Conservation (phyloP, 345 rosid genomes). For the Eutrema japonicum region DNA sequence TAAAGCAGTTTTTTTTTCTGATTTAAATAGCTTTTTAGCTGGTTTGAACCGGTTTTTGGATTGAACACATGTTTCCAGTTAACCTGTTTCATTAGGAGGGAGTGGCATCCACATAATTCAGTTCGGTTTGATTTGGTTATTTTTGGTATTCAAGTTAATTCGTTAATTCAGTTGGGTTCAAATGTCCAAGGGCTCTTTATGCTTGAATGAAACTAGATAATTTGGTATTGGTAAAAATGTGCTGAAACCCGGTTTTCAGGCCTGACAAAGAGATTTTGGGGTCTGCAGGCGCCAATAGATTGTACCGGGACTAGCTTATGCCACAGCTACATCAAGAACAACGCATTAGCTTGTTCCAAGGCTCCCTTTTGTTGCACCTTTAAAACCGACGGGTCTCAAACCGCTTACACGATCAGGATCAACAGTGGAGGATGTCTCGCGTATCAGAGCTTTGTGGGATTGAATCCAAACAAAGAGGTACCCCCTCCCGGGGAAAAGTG, state of each 20-base stretch:
- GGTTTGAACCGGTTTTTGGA: not conserved
- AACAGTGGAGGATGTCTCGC: conserved; percentile 54
- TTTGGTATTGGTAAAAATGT: conserved; percentile 21
- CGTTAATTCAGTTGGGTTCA: not conserved
- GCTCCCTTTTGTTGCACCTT: conserved; percentile 56
- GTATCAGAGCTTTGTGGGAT: conserved; percentile 48
- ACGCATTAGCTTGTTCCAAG: conserved; percentile 43
- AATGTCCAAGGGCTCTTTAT: not conserved
- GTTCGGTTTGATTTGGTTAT: not conserved
- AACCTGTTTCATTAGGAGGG: not conserved
- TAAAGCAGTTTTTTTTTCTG: not conserved
- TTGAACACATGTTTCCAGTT: not conserved
- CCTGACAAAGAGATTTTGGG: conserved; percentile 42
- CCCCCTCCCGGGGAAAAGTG: conserved; percentile 38
- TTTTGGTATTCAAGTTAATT: not conserved
- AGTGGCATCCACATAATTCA: not conserved
- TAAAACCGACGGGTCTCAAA: conserved; percentile 49
- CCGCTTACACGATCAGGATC: conserved; percentile 46
- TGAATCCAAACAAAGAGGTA: conserved; percentile 39
- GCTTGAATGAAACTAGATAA: conserved; percentile 20
- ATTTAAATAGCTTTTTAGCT: not conserved
- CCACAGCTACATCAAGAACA: conserved; percentile 52
- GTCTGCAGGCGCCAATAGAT: conserved; percentile 43
- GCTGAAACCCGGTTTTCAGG: conserved; percentile 29
- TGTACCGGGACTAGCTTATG: conserved; percentile 55